Conservation (phyloP, 2,329 filamentous ascomycete genomes). For the Penicillium sp. region DNA sequence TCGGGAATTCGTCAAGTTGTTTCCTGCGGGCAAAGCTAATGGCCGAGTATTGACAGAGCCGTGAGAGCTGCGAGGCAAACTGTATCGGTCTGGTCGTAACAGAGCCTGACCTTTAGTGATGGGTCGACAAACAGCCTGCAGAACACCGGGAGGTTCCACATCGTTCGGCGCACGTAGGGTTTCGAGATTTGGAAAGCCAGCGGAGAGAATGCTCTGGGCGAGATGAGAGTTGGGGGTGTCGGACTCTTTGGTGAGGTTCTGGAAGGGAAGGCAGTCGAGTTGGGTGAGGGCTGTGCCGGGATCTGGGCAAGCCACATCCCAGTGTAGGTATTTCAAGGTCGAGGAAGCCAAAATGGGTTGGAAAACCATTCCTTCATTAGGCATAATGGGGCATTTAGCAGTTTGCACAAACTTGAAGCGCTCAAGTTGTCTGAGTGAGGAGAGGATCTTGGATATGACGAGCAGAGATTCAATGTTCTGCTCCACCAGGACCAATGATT, state of each 20-base stretch:
- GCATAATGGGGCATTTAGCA: slow-evolving; percentile 48
- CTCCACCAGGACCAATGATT: slow-evolving; percentile 53
- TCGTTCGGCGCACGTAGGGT: slow-evolving; percentile 46
- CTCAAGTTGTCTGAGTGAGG: slow-evolving; percentile 46
- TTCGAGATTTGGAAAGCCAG: slow-evolving; percentile 43
- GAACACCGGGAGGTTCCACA: slow-evolving; percentile 43
- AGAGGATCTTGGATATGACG: slow-evolving; percentile 54
- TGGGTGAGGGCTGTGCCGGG: slow-evolving; percentile 37
- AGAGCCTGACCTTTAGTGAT: slow-evolving; percentile 39
- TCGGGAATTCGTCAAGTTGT: slow-evolving; percentile 45
- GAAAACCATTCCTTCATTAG: slow-evolving; percentile 44
- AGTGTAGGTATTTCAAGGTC: slow-evolving; percentile 55
- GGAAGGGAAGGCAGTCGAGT: slow-evolving; percentile 40
- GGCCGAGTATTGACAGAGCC: slow-evolving; percentile 43
- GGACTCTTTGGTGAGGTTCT: slow-evolving; percentile 31
- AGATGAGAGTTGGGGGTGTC: slow-evolving; percentile 45
- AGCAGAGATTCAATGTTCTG: slow-evolving; percentile 53
- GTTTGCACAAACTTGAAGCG: slow-evolving; percentile 55
- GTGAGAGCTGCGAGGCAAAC: slow-evolving; percentile 43
- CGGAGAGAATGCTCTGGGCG: slow-evolving; percentile 44
- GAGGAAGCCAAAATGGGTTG: slow-evolving; percentile 51
- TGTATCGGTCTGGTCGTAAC: slow-evolving; percentile 42
- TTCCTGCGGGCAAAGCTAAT: slow-evolving; percentile 42
- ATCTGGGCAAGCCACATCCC: slow-evolving; percentile 51
- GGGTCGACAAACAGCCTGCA: slow-evolving; percentile 46